Base-by-base conservation (phyloP, 1,284 basidiomycete genomes). In the Fomes fomentarius region DNA sequence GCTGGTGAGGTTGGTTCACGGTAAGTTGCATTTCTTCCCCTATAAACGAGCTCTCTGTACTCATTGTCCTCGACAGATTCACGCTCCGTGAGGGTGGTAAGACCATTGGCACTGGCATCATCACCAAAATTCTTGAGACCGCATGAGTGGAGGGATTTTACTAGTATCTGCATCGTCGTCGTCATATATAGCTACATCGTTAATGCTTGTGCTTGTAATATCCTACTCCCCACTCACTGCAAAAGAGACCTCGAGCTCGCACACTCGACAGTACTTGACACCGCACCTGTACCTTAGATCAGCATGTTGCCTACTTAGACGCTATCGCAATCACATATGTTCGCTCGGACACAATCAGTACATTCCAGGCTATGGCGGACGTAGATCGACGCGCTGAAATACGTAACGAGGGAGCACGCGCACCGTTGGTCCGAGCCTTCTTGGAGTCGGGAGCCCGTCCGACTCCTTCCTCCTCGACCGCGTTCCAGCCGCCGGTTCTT, bases 81-180 rank as follows among this genome's bases (percentile, higher is more conserved):
- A 99, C 97, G 22, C 87, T 99, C 56, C 91, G 97, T 68, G 97
- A 99, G 75, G 96, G 95, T 66, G 94, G 94, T 68, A 94, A 88
- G 79, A 98, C 96, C 34, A 80, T 97, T 67, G 94, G 93, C 54
- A 96, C 94, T 60, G 94, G 94, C 68, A 86, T 96, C 64, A 85
- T 96, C 61, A 93, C 91, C 61, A 92, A 94, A 74, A 82, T 94
- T 60, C 69, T 93, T 63, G 80, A 84, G 63, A 73, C 64, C 52
- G 68, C 62, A 47, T 69, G 49, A 52, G 41, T 50, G 51, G 57
- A 57, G 52, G 51, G 54, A 46, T 40, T 31, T 25, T 40, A 38
- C 58, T 52, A 47, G 55, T 56, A 61, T 57, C 50, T 47, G 55
- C 57, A 61, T 57, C 52, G 58, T 63, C 50, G 51, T 66, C 53